Base-by-base conservation (phyloP, 1,139 yeast species). In the Debaryomyces nepalensis region DNA sequence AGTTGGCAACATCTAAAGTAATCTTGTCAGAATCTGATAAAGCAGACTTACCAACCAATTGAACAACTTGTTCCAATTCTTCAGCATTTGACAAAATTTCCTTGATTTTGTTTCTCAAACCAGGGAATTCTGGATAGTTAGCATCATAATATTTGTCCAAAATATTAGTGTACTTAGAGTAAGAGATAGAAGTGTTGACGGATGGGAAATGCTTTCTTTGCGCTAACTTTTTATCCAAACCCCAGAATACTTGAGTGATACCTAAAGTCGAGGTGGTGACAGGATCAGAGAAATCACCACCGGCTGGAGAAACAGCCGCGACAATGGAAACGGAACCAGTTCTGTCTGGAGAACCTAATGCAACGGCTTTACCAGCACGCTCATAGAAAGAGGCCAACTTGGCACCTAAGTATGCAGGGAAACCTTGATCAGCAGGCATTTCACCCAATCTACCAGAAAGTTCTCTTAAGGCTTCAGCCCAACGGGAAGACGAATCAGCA, bases 361-460 rank as follows among this genome's bases (percentile, higher is more conserved):
- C 95, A 59, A 85, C 78, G 35, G 97, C 95, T 68, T 87, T 90
- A 75, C 99, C 99, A 36, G 99, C 99, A 79, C 99, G 90, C 76
- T 93, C 99, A 70, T 93, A 93, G 81, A 93, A 93, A 44, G 98
- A 93, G 44, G 99, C 98, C 62, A 93, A 81, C 68, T 93, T 93
- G 43, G 99, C 97, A 74, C 99, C 99, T 68, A 93, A 81, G 67
- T 95, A 93, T 45, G 99, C 99, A 51, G 99, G 99, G 95, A 91
- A 93, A 79, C 99, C 99, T 77, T 95, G 99, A 75, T 93, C 99
- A 49, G 99, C 99, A 65, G 99, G 99, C 99, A 93, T 93, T 77
- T 95, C 99, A 71, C 99, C 99, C 68, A 93, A 79, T 80, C 99
- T 95, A 82, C 99, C 99, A 42, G 98, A 91, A 68, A 93, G 85